Conservation (phyloP, 2,329 filamentous ascomycete species). For the Diaporthe ilicicola region DNA sequence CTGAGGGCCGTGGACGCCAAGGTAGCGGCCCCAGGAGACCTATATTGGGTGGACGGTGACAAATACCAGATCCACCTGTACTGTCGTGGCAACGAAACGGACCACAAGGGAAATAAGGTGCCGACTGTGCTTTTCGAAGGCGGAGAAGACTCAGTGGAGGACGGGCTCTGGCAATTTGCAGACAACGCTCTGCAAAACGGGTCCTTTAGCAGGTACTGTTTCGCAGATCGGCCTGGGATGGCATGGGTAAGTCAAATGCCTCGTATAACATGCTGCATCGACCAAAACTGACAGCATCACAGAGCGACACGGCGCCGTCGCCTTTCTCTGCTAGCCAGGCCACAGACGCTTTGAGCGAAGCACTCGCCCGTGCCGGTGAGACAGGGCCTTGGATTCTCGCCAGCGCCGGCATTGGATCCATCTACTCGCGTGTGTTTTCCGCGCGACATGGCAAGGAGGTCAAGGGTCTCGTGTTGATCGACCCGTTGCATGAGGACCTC, state of each 20-base stretch:
- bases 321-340: constrained; percentile 93
- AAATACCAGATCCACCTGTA: constrained; percentile 90
- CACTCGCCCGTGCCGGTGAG: constrained; percentile 81
- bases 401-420: constrained; percentile 84
- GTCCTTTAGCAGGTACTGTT: constrained; percentile 89
- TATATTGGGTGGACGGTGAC: constrained; percentile 81
- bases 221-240: constrained; percentile 90
- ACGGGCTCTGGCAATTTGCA: constrained; percentile 82
- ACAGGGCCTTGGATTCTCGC: constrained; percentile 88
- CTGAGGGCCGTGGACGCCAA: constrained; percentile 82
- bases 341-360: constrained; percentile 88
- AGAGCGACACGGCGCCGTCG: constrained; percentile 88
- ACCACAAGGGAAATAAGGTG: constrained; percentile 61
- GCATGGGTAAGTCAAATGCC: constrained; percentile 65
- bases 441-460: constrained; percentile 80
- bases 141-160: constrained; percentile 81
- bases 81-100: constrained; percentile 78
- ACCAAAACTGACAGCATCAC: constrained; percentile 2
- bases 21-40: constrained; percentile 75
- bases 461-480: constrained; percentile 82
- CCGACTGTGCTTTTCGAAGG: constrained; percentile 89
- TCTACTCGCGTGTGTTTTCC: constrained; percentile 92
- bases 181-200: constrained; percentile 79
- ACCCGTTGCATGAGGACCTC: constrained; percentile 88
- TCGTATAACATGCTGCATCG: constrained; percentile 39